Conservation (phyloP, 768 basidiomycete genomes). For the Neoboletus brunneissimus region DNA sequence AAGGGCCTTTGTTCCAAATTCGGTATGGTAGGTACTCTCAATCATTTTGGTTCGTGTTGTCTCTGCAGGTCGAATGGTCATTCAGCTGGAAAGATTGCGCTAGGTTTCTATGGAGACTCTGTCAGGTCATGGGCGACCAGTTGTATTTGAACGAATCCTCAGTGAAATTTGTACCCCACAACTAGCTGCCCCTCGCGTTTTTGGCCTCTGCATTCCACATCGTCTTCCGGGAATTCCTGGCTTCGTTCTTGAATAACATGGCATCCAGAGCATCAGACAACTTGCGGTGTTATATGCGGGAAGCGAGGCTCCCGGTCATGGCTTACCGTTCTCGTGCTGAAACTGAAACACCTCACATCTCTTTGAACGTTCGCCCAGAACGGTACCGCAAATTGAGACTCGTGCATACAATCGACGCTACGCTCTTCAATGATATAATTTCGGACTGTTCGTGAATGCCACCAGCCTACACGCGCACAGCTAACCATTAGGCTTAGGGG, state of each 20-base stretch:
- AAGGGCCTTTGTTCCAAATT: conserved; percentile 15
- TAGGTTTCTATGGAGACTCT: conserved; percentile 21
- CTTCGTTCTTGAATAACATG: conserved; percentile 17
- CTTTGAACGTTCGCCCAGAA: conserved; percentile 43
- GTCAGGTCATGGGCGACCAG: background rate
- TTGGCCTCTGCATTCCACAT: background rate
- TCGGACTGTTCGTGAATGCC: conserved; percentile 37
- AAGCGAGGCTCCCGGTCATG: conserved; percentile 46
- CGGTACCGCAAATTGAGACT: conserved; percentile 50
- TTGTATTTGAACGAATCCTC: background rate
- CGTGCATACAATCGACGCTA: conserved; percentile 37
- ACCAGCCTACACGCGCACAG: background rate
- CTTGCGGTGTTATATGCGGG: conserved; percentile 46
- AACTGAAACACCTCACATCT: conserved; percentile 16
- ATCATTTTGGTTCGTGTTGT: conserved; percentile 12
- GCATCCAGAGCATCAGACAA: conserved; percentile 39
- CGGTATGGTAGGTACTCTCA: background rate
- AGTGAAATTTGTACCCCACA: background rate
- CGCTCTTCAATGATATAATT: conserved; percentile 33
- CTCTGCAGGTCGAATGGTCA: background rate
- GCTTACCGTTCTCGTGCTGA: conserved; percentile 34
- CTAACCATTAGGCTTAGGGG: conserved; percentile 34
- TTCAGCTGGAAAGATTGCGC: background rate
- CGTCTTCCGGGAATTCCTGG: background rate
- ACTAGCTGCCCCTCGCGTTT: background rate